These are phyloP conservation scores for Camellia lanceoleosa DNA, from an alignment of 148 eudicot species.

Conservation along the genomic window DNA sequence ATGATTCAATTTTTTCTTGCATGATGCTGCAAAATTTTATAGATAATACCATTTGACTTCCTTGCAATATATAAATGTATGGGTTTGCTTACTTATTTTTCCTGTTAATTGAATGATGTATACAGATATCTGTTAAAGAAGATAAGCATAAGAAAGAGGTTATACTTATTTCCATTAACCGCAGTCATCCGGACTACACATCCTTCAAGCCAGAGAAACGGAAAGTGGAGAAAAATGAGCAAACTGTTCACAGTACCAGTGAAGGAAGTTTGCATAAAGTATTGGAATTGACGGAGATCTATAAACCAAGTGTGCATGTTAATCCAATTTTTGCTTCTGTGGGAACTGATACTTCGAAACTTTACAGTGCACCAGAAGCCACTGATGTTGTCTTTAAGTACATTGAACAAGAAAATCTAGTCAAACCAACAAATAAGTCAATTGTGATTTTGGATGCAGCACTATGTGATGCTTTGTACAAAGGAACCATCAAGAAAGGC, in stretches of 20 bases:
- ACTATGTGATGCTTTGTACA: conserved; percentile 87
- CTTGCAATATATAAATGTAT: background rate
- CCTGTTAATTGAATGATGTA: conserved; percentile 8
- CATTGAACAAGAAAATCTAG: conserved; percentile 83
- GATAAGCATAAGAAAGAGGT: conserved; percentile 91
- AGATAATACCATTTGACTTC: background rate
- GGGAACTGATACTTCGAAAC: conserved; percentile 67
- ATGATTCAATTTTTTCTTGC: background rate
- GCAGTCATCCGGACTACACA: conserved; percentile 65
- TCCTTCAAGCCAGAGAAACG: conserved; percentile 83
- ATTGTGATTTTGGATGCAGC: conserved; percentile 65
- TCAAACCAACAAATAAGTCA: conserved; percentile 64
- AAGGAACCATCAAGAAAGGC: conserved; percentile 87
- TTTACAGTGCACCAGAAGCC: conserved; percentile 72
- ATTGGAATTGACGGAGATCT: conserved; percentile 71
- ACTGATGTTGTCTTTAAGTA: conserved; percentile 61
- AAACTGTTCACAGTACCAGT: conserved; percentile 31
- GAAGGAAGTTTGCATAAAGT: conserved; percentile 39
- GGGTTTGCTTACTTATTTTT: background rate
- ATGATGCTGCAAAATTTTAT: background rate
- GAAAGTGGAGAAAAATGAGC: conserved; percentile 56
- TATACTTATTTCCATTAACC: conserved; percentile 60
- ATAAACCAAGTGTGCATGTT: conserved; percentile 81
- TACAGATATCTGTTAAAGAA: conserved; percentile 84
- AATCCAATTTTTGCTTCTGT: conserved; percentile 70